Conservation (phyloP, 805 yeast species). For the Saccharomycopsis sp. region DNA sequence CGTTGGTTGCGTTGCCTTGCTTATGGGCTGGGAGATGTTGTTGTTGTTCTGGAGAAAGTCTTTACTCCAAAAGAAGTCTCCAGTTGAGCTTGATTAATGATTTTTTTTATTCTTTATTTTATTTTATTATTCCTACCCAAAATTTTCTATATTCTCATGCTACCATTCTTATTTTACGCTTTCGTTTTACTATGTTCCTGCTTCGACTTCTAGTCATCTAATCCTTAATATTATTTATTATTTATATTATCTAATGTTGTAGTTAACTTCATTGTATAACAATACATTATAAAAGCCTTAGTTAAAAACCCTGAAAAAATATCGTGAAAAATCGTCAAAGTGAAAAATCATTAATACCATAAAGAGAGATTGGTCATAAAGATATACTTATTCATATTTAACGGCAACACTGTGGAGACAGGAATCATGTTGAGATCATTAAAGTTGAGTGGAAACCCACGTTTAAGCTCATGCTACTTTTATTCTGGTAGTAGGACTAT, state of each 20-base stretch:
- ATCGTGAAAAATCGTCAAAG: too few relatives aligned
- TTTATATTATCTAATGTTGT: background rate
- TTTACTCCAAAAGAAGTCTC: constrained; percentile 32
- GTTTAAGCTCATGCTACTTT: background rate
- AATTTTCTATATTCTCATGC: background rate
- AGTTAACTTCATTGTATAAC: too few relatives aligned
- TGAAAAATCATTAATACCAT: too few relatives aligned
- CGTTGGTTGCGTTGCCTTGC: constrained; percentile 67
- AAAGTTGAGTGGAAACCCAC: background rate
- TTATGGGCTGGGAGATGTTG: constrained; percentile 85
- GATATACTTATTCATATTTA: too few relatives aligned
- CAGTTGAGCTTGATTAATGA: background rate
- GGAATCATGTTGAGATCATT: background rate
- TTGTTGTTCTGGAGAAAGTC: constrained; percentile 54
- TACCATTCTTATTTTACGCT: background rate
- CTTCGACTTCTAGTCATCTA: background rate
- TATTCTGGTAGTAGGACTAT: background rate
- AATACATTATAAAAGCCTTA: too few relatives aligned
- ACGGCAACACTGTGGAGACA: too few relatives aligned
- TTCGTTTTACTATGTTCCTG: background rate
- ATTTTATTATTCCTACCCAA: background rate
- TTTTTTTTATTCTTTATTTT: background rate
- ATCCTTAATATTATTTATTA: too few relatives aligned
- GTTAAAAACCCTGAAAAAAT: too few relatives aligned
- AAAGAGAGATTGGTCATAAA: too few relatives aligned